Evolutionary conservation across 2,329 filamentous ascomycete species (phyloP).

Genomic region (Alternaria sp.): DNA sequence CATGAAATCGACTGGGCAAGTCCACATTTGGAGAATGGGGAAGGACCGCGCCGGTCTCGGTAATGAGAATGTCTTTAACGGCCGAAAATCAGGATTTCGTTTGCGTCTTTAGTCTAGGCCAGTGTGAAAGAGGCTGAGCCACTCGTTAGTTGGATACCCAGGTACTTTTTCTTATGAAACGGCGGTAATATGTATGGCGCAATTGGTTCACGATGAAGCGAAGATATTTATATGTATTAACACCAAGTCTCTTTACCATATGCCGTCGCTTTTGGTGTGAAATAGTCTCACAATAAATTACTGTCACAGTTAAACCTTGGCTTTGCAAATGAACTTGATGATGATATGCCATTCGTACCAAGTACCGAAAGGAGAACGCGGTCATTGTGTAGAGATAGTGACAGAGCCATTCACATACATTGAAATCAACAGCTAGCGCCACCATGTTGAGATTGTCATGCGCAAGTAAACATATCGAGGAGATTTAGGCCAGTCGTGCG

Average conservation of each 20-base stretch:
- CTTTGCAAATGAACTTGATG: background rate
- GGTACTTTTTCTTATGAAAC: background rate
- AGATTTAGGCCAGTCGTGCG: background rate
- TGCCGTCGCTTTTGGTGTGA: background rate
- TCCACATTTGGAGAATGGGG: background rate
- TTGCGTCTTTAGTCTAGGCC: background rate
- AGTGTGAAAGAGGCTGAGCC: background rate
- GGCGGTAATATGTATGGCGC: background rate
- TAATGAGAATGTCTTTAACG: background rate
- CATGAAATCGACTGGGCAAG: slow-evolving; percentile 16
- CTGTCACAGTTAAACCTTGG: background rate
- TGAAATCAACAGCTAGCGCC: background rate
- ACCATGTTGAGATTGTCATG: background rate
- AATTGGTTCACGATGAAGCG: background rate
- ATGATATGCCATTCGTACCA: background rate
- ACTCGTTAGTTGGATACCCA: background rate
- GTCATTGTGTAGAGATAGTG: background rate
- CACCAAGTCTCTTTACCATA: background rate
- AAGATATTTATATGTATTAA: background rate
- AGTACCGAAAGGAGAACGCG: background rate
- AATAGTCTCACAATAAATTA: background rate
- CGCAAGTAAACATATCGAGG: background rate
- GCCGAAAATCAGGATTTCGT: background rate
- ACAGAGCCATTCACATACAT: background rate
- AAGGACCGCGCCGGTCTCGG: background rate